Conservation (phyloP, 2,329 filamentous ascomycete species). For the Fusarium sp. region DNA sequence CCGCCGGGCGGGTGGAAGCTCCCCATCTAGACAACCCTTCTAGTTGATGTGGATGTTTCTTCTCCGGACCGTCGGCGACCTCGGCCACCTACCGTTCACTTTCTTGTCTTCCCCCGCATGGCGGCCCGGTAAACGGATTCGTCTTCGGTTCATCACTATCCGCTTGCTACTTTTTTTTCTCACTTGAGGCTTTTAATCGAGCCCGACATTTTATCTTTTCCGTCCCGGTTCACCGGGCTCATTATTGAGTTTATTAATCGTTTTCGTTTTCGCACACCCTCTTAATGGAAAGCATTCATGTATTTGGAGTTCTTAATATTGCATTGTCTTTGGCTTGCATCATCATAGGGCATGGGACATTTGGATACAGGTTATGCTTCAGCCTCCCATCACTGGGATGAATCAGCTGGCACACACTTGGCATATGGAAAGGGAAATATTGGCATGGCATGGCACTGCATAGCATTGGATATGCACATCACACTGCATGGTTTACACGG, state of each 20-base stretch:
- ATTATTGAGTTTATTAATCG: conserved; percentile 19
- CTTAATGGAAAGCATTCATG: conserved; percentile 20
- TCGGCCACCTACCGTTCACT: conserved; percentile 11
- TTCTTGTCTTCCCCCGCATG: conserved; percentile 23
- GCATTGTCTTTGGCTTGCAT: conserved; percentile 11
- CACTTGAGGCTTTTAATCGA: conserved; percentile 13
- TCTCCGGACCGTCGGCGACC: conserved; percentile 20
- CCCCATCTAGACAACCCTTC: conserved; percentile 1
- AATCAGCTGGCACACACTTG: conserved; percentile 28
- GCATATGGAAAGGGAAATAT: conserved; percentile 10
- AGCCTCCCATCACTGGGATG: conserved; percentile 35
- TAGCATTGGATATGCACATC: conserved; percentile 21
- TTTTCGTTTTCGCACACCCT: conserved; percentile 14
- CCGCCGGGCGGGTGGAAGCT: conserved; percentile 29
- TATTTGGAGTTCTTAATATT: conserved; percentile 27
- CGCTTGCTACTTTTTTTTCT: neutral
- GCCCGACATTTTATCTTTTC: conserved; percentile 16
- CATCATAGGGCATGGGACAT: conserved; percentile 18
- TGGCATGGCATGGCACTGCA: neutral
- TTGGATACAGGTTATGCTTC: conserved; percentile 28
- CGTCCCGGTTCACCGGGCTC: neutral
- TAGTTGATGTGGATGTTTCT: conserved; percentile 9
- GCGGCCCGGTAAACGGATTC: conserved; percentile 12
- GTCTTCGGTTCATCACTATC: conserved; percentile 12
- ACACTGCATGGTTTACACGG: conserved; percentile 24